Percentiles rank a stretch among this genome's conserved stretches.
Evolutionary conservation across 257 asterid genomes (phyloP).

Genomic region (Galeopsis tetrahit): DNA sequence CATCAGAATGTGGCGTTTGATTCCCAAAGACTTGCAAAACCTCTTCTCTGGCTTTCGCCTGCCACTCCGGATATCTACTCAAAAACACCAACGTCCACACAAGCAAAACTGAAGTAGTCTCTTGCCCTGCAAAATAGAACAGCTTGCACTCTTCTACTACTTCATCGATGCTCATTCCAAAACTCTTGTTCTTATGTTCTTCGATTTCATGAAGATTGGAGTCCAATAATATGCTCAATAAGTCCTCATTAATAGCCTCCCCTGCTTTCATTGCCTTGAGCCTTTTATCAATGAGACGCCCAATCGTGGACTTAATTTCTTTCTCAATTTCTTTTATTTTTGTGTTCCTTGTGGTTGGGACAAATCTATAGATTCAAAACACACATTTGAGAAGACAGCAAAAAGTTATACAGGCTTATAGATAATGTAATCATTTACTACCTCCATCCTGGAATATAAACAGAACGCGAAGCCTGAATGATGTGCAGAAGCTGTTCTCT

Average conservation of each 20-base stretch:
- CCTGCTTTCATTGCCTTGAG: slow-evolving; percentile 40
- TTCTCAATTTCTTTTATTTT: slow-evolving; percentile 43
- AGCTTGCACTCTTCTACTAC: slow-evolving; percentile 55
- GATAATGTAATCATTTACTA: not conserved
- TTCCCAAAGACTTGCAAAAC: slow-evolving; percentile 42
- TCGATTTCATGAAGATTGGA: slow-evolving; percentile 40
- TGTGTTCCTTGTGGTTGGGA: slow-evolving; percentile 46
- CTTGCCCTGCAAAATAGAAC: slow-evolving; percentile 58
- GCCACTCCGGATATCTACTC: slow-evolving; percentile 51
- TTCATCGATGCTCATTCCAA: slow-evolving; percentile 43
- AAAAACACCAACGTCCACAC: slow-evolving; percentile 53
- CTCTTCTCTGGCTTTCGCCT: slow-evolving; percentile 50
- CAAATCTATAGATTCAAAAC: slow-evolving; percentile 35
- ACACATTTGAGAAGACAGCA: not conserved
- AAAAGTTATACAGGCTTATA: not conserved
- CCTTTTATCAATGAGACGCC: slow-evolving; percentile 39
- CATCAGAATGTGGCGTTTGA: slow-evolving; percentile 36
- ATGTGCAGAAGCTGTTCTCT: slow-evolving; percentile 40
- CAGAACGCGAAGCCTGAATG: slow-evolving; percentile 28
- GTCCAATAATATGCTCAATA: slow-evolving; percentile 39
- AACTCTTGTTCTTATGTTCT: slow-evolving; percentile 34
- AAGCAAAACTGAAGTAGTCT: slow-evolving; percentile 48
- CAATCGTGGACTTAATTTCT: slow-evolving; percentile 34
- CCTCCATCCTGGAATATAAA: slow-evolving; percentile 59
- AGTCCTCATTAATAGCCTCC: slow-evolving; percentile 37